Evolutionary conservation across 768 basidiomycete species (phyloP).

Genomic region (Pulveroboletus sp.): DNA sequence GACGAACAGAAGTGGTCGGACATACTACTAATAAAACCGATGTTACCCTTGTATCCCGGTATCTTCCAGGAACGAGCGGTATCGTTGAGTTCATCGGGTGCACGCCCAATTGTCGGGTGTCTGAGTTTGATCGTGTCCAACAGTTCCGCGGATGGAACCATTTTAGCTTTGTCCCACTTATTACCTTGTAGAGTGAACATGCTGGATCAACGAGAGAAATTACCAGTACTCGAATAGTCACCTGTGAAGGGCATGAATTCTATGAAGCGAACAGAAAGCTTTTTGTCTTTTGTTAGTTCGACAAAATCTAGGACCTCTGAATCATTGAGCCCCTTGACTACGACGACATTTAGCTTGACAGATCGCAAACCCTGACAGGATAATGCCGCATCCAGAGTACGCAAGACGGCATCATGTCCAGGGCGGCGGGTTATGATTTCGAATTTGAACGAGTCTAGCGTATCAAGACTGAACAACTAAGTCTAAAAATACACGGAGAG

Average conservation of each 20-base stretch:
- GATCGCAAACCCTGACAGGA: conserved; percentile 46
- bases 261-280: conserved; percentile 79
- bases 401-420: conserved; percentile 75
- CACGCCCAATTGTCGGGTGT: conserved; percentile 54
- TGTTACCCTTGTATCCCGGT: conserved; percentile 64
- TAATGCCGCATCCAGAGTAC: conserved; percentile 63
- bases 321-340: conserved; percentile 80
- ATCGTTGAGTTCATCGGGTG: conserved; percentile 67
- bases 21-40: conserved; percentile 93
- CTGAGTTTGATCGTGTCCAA: conserved; percentile 45
- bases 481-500: conserved; percentile 1
- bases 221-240: conserved; percentile 27
- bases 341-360: conserved; percentile 83
- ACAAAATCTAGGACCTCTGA: conserved; percentile 78
- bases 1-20: conserved; percentile 89
- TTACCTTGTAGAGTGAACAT: conserved; percentile 52
- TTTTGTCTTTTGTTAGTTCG: conserved; percentile 62
- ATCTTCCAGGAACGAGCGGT: conserved; percentile 81
- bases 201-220: conserved; percentile 2
- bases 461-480: conserved; percentile 62
- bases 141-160: conserved; percentile 73
- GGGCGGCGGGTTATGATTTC: conserved; percentile 80
- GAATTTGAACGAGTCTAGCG: conserved; percentile 82
- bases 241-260: conserved; percentile 95
- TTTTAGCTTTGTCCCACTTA: conserved; percentile 79